Conservation (phyloP, 768 basidiomycete species). For the Lentinula sp. region DNA sequence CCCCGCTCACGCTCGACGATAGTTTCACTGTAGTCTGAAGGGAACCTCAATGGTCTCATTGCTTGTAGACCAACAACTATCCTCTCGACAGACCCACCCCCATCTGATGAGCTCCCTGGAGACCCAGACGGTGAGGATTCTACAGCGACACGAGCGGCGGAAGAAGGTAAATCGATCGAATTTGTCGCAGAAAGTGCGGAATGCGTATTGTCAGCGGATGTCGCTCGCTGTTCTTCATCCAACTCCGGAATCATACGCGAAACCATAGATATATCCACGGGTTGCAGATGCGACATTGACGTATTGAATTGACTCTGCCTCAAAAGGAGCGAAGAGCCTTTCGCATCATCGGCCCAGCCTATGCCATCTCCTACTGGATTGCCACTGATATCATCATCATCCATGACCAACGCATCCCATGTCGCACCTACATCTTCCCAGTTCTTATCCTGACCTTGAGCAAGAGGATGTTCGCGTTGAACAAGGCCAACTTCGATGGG, state of each 20-base stretch:
- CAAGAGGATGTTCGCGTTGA: slow-evolving; percentile 33
- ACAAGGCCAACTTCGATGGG: slow-evolving; percentile 52
- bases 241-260: slow-evolving; percentile 26
- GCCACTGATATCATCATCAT: slow-evolving; percentile 12
- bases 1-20: slow-evolving; percentile 31
- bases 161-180: slow-evolving; percentile 18
- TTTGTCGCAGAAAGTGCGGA: neutral
- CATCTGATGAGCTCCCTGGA: slow-evolving; percentile 39
- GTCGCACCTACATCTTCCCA: slow-evolving; percentile 51
- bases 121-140: slow-evolving; percentile 24
- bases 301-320: slow-evolving; percentile 12
- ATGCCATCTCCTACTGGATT: slow-evolving; percentile 29
- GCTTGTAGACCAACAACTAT: slow-evolving; percentile 26
- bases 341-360: slow-evolving; percentile 47
- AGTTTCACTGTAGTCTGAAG: neutral
- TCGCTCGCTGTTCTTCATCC: neutral
- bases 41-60: slow-evolving; percentile 8
- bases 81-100: slow-evolving; percentile 38
- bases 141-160: slow-evolving; percentile 4
- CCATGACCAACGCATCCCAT: slow-evolving; percentile 45
- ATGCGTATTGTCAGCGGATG: neutral
- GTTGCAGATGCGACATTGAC: slow-evolving; percentile 7
- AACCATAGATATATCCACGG: slow-evolving; percentile 36
- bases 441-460: slow-evolving; percentile 23
- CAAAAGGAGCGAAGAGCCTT: slow-evolving; percentile 24